Evolutionary conservation across 305 asterid species (phyloP), one percentile per base, ranked within the genome.

Genomic region (Fraxinus ornus): DNA sequence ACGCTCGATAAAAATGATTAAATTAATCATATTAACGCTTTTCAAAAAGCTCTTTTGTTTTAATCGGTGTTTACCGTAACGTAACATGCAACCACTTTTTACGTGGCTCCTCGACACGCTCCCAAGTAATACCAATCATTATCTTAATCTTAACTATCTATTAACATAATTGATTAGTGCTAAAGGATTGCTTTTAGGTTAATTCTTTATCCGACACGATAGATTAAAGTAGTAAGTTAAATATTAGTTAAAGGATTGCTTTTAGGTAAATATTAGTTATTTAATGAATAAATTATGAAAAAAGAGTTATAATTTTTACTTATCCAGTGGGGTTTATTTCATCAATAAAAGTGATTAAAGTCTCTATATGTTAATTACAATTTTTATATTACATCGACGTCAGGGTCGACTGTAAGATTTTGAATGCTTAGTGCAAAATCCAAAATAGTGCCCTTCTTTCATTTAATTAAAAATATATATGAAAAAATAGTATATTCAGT

Each of bases 1-100:
- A 37, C 68, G 41, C 41, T 30, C 19, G 70, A 7, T 72, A 41
- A 39, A 82, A 79, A 85, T 85, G 80, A 85, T 82, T 82, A 85
- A 70, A 26, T 75, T 8, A 64, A 64, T 64, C 35, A 64, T 17
- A 64, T 64, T 2, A 64, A 24, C 49, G n/a, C 73, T 70, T 81
- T 83, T 82, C 57, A 64, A 70, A 82, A 82, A 76, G 41, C 37
- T 19, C 24, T 26, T 68, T 81, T 64, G 1, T n/a, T 57, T 21
- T 60, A n/a, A 60, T 21, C 21, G 21, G 30, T 2, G 10, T 47
- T 36, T 36, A 47, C n/a, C 57, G 79, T 52, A 79, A 64, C n/a
- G 77, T 82, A 79, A 85, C 82, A 82, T 85, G 84, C 84, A 79
- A 82, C 30, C 22, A 17, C 33, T 78, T 7, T 3, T n/a, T 33